A percentile compares a stretch with the other conserved stretches of the same genome.
Evolutionary conservation across 2,329 filamentous ascomycete species (phyloP).

Genomic region (Trichoderma koningii): DNA sequence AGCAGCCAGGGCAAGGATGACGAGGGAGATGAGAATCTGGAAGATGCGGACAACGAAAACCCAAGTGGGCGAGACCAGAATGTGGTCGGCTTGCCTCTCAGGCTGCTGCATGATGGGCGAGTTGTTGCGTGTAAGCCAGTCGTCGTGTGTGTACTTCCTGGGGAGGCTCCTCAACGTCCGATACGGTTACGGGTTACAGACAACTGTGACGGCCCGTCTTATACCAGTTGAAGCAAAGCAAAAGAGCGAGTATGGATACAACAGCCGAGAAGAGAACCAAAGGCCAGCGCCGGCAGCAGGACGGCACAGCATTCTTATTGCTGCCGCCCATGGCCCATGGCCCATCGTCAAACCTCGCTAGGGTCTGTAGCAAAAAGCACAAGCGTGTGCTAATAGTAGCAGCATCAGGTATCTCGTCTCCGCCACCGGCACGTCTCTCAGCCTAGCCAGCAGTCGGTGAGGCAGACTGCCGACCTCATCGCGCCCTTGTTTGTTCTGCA

Average conservation of each 20-base stretch:
- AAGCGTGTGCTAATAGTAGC: background rate
- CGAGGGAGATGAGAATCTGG: conserved; percentile 47
- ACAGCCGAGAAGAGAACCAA: background rate
- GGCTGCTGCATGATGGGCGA: conserved; percentile 31
- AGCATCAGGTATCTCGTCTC: background rate
- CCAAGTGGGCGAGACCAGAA: conserved; percentile 49
- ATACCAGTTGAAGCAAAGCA: background rate
- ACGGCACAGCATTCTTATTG: conserved; percentile 24
- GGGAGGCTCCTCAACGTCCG: background rate
- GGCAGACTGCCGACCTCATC: conserved; percentile 25
- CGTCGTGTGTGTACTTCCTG: background rate
- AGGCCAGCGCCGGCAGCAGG: background rate
- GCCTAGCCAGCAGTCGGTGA: conserved; percentile 23
- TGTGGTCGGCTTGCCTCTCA: conserved; percentile 29
- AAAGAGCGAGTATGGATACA: background rate
- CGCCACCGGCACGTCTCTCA: conserved; percentile 25
- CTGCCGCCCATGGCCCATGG: background rate
- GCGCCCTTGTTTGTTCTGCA: background rate
- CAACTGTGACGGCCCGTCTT: background rate
- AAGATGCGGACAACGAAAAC: conserved; percentile 45
- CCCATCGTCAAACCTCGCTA: background rate
- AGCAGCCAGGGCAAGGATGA: conserved; percentile 48
- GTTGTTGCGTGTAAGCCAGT: background rate
- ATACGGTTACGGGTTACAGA: background rate
- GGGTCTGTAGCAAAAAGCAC: background rate